Conservation (phyloP, 495 filamentous ascomycete genomes). For the Aspergillus heteromorphus region DNA sequence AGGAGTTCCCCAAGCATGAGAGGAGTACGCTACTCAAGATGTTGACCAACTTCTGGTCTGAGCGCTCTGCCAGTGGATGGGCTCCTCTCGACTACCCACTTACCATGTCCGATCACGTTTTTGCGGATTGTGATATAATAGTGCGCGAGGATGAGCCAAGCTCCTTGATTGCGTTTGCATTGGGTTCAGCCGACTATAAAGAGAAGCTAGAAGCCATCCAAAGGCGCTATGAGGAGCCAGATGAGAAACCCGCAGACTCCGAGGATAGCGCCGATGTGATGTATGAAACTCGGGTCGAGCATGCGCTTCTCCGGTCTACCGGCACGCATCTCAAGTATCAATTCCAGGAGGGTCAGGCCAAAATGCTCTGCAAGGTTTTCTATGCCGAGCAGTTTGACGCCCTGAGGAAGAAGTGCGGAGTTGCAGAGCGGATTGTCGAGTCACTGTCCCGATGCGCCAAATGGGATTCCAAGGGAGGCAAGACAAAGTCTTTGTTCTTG, state of each 20-base stretch:
- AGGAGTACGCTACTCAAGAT: constrained; percentile 89
- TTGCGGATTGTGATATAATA: constrained; percentile 96
- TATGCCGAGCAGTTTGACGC: constrained; percentile 98
- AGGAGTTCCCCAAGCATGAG: constrained; percentile 84
- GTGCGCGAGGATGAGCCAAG: constrained; percentile 96
- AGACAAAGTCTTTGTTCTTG: constrained; percentile 96
- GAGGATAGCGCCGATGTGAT: constrained; percentile 33
- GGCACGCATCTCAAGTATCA: constrained; percentile 93
- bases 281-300: constrained; percentile 56
- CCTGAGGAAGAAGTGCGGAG: constrained; percentile 83
- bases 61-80: constrained; percentile 95
- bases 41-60: constrained; percentile 96
- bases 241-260: constrained; percentile 18
- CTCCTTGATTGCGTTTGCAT: constrained; percentile 87
- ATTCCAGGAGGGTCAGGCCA: constrained; percentile 83
- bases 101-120: constrained; percentile 84
- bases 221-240: constrained; percentile 43
- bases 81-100: constrained; percentile 89
- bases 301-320: constrained; percentile 70
- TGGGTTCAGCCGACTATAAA: constrained; percentile 80
- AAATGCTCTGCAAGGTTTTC: constrained; percentile 96
- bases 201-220: constrained; percentile 71
- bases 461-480: constrained; percentile 98
- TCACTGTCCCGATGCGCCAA: constrained; percentile 91
- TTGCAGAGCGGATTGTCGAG: constrained; percentile 89